Percentiles rank a stretch among this genome's conserved stretches.
phyloP scores from a whole-genome alignment of 2,329 filamentous ascomycete species.

The Epichloe scottii region DNA sequence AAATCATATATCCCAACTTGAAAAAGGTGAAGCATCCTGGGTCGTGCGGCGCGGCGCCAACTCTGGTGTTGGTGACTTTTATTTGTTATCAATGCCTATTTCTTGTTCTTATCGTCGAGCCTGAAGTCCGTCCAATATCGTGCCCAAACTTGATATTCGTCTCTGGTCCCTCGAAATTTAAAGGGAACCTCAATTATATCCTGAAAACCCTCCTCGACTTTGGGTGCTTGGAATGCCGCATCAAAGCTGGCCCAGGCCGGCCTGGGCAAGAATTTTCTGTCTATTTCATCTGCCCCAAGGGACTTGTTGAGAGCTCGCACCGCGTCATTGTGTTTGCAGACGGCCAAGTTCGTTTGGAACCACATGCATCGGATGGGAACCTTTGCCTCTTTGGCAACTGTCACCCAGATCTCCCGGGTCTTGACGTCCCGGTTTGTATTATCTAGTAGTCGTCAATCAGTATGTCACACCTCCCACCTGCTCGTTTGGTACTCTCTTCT shows the following conservation, averaged over 20 bases:
- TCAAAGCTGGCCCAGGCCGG: slow-evolving; percentile 70
- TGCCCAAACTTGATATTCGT: slow-evolving; percentile 60
- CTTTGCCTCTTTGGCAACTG: slow-evolving; percentile 55
- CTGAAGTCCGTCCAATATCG: slow-evolving; percentile 56
- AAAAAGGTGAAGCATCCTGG: no score
- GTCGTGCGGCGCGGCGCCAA: neutral
- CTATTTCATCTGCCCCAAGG: slow-evolving; percentile 65
- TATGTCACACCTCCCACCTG: neutral
- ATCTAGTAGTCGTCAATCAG: slow-evolving; percentile 38
- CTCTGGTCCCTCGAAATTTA: slow-evolving; percentile 54
- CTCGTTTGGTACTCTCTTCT: slow-evolving; percentile 7
- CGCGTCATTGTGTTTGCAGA: slow-evolving; percentile 78
- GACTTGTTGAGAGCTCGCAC: slow-evolving; percentile 59
- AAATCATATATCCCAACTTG: no score
- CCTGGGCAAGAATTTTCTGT: slow-evolving; percentile 55
- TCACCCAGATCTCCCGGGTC: slow-evolving; percentile 66
- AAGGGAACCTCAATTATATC: slow-evolving; percentile 71
- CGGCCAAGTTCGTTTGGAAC: slow-evolving; percentile 58
- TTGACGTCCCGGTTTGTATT: slow-evolving; percentile 87
- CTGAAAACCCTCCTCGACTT: slow-evolving; percentile 65
- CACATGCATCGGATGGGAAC: slow-evolving; percentile 76
- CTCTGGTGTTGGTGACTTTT: neutral
- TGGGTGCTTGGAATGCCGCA: slow-evolving; percentile 61
- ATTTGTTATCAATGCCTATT: neutral
- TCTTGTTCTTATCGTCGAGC: neutral